phyloP scores from a whole-genome alignment of 2,329 filamentous ascomycete genomes.

The Keithomyces neogunnii region DNA sequence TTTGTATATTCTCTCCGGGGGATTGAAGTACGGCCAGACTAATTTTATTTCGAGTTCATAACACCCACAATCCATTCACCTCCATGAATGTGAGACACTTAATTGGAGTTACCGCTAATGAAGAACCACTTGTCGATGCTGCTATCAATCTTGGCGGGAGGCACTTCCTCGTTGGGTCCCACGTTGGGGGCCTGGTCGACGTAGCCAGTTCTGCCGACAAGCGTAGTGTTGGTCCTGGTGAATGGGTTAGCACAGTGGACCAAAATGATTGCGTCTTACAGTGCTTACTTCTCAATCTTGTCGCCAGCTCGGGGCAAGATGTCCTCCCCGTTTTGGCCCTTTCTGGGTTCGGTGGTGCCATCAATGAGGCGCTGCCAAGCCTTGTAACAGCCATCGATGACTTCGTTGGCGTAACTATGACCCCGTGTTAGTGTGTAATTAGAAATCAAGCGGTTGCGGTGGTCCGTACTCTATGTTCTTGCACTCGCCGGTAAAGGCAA shows the following conservation, averaged over 20 bases:
- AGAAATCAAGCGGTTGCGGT: not conserved
- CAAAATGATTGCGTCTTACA: not conserved
- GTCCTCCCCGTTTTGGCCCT: not conserved
- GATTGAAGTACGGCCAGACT: not conserved
- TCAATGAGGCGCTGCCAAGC: constrained; percentile 95
- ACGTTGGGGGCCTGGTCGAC: constrained; percentile 66
- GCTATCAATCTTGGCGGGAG: constrained; percentile 82
- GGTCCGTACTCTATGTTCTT: constrained; percentile 85
- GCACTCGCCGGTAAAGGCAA: constrained; percentile 99
- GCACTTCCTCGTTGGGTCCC: constrained; percentile 69
- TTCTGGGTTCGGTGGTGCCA: constrained; percentile 73
- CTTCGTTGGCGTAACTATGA: constrained; percentile 78
- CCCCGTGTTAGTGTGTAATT: constrained; percentile 4
- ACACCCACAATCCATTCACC: not conserved
- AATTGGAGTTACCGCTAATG: constrained; percentile 91
- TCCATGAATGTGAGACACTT: constrained; percentile 22
- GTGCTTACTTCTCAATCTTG: constrained; percentile 67
- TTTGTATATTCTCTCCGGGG: constrained; percentile 20
- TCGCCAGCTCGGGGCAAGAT: not conserved
- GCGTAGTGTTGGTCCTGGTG: constrained; percentile 68
- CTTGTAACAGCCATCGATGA: constrained; percentile 91
- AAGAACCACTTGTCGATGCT: constrained; percentile 99
- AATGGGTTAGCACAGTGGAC: not conserved
- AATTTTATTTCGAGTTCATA: constrained; percentile 7
- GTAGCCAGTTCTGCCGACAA: constrained; percentile 60